These are phyloP conservation scores for Sordariomycetes sp. DNA, from an alignment of 2,329 filamentous ascomycete genomes.

Conservation along the genomic window DNA sequence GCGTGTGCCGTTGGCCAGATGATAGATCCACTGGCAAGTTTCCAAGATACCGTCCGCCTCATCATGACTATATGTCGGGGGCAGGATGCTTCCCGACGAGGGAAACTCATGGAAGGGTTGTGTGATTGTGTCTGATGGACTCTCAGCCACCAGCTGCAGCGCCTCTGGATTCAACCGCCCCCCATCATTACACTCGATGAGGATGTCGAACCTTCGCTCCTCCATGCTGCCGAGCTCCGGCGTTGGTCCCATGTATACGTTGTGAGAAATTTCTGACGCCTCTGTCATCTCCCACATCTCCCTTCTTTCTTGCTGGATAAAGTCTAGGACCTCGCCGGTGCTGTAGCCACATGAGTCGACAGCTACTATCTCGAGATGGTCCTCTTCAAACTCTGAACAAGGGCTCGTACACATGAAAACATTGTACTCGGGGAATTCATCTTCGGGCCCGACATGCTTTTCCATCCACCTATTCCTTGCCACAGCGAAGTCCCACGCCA, in stretches of 20 bases:
- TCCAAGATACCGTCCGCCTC: conserved; percentile 81
- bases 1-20: conserved; percentile 61
- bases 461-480: conserved; percentile 72
- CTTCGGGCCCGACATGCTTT: conserved; percentile 34
- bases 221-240: conserved; percentile 57
- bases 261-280: conserved; percentile 78
- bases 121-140: conserved; percentile 31
- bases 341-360: conserved; percentile 61
- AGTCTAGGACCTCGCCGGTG: conserved; percentile 76
- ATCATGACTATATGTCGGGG: conserved; percentile 71
- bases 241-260: conserved; percentile 85
- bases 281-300: conserved; percentile 95
- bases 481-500: conserved; percentile 59
- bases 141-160: conserved; percentile 54
- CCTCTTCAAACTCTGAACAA: conserved; percentile 64
- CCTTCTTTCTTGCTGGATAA: conserved; percentile 76
- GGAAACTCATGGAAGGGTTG: conserved; percentile 60
- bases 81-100: conserved; percentile 85
- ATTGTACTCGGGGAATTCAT: conserved; percentile 60
- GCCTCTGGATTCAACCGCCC: conserved; percentile 65
- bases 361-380: conserved; percentile 62
- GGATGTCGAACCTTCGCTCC: conserved; percentile 63
- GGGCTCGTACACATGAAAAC: conserved; percentile 66
- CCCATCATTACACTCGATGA: conserved; percentile 83
- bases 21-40: conserved; percentile 84